phyloP scores from a whole-genome alignment of 2,329 filamentous ascomycete genomes.

The Xylaria sp. region DNA sequence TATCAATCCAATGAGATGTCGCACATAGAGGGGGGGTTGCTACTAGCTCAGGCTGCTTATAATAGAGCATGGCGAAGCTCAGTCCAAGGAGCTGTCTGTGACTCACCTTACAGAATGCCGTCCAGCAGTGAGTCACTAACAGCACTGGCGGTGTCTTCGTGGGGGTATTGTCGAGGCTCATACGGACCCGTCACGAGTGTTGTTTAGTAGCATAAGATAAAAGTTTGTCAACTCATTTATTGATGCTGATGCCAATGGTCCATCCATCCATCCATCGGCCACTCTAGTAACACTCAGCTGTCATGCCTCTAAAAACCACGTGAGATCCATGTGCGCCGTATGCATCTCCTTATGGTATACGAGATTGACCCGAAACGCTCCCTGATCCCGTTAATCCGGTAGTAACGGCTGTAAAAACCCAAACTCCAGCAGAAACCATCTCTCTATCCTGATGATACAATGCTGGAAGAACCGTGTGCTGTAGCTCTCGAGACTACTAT shows the following conservation, averaged over 20 bases:
- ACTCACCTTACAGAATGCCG: too few relatives aligned
- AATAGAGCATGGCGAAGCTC: too few relatives aligned
- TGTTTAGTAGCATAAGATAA: neutral
- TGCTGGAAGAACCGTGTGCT: neutral
- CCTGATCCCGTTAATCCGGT: slow-evolving; percentile 5
- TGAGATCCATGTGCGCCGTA: neutral
- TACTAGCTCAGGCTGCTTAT: too few relatives aligned
- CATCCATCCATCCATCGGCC: neutral
- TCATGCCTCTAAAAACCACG: neutral
- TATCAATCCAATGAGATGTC: neutral
- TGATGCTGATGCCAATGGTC: neutral
- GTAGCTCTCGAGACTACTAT: neutral
- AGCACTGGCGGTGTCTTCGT: neutral
- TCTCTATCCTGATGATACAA: neutral
- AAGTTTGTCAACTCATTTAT: neutral
- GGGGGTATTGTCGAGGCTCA: neutral
- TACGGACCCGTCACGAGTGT: neutral
- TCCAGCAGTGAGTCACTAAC: neutral
- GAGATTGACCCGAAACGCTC: neutral
- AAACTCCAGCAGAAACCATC: slow-evolving; percentile 11
- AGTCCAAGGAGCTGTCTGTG: too few relatives aligned
- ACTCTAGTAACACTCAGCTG: neutral
- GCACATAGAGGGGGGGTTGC: too few relatives aligned
- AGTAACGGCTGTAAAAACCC: slow-evolving; percentile 1
- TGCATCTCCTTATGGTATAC: slow-evolving; percentile 8